Conservation (phyloP, 2,329 filamentous ascomycete species). For the Pezizomycotina sp. region DNA sequence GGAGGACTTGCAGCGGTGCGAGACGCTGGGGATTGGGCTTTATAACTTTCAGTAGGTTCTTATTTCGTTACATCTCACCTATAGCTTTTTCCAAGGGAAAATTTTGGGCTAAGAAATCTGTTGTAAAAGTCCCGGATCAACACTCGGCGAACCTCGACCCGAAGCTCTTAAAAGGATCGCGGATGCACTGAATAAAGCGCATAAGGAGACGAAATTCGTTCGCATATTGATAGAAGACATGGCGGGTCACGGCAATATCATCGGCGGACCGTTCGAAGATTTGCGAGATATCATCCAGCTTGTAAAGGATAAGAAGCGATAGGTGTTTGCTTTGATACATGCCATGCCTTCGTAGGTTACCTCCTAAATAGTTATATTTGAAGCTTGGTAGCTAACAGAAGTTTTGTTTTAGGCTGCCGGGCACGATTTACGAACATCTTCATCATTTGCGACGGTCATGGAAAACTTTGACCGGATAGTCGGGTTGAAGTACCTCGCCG, state of each 20-base stretch:
- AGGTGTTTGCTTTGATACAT: slow-evolving; percentile 91
- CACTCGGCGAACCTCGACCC: slow-evolving; percentile 47
- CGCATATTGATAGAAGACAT: slow-evolving; percentile 87
- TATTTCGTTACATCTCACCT: not conserved
- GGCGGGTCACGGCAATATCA: slow-evolving; percentile 73
- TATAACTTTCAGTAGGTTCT: slow-evolving; percentile 77
- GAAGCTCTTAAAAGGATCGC: slow-evolving; percentile 67
- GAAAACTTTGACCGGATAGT: slow-evolving; percentile 60
- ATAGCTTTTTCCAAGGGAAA: not conserved
- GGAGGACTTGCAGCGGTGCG: slow-evolving; percentile 74
- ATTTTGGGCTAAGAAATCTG: slow-evolving; percentile 11
- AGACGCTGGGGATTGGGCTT: slow-evolving; percentile 67
- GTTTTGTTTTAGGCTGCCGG: slow-evolving; percentile 42
- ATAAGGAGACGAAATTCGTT: slow-evolving; percentile 57
- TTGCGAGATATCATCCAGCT: slow-evolving; percentile 66
- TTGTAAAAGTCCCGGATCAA: slow-evolving; percentile 50
- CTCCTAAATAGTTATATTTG: not conserved
- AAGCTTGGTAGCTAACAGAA: not conserved
- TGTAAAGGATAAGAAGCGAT: slow-evolving; percentile 66
- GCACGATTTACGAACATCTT: slow-evolving; percentile 67
- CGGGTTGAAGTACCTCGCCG: slow-evolving; percentile 62
- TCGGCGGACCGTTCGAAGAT: slow-evolving; percentile 67
- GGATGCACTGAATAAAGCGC: slow-evolving; percentile 62
- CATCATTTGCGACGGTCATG: slow-evolving; percentile 57
- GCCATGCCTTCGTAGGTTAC: slow-evolving; percentile 58